phyloP scores from a whole-genome alignment of 2,329 filamentous ascomycete genomes.

The Fonsecaea erecta region DNA sequence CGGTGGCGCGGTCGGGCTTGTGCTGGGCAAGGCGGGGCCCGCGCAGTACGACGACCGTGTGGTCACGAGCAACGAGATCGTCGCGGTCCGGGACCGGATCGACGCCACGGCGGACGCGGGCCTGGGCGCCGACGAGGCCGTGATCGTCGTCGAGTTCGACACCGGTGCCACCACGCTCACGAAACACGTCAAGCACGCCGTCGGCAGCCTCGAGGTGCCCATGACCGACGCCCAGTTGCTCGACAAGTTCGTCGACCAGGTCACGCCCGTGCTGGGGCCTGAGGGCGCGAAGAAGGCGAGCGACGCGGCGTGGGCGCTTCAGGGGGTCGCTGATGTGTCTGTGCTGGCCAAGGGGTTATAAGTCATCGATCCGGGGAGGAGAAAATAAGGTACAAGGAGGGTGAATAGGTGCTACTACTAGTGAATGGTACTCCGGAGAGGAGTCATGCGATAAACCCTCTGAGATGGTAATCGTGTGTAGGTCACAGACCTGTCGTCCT shows the following conservation, averaged over 20 bases:
- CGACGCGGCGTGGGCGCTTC: slow-evolving; percentile 42
- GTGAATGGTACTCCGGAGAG: no score
- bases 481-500: no score
- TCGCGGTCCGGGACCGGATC: slow-evolving; percentile 53
- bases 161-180: slow-evolving; percentile 46
- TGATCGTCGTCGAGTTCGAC: slow-evolving; percentile 46
- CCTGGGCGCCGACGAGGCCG: slow-evolving; percentile 51
- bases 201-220: slow-evolving; percentile 56
- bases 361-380: not conserved
- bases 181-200: slow-evolving; percentile 56
- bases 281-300: slow-evolving; percentile 44
- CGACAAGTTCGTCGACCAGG: slow-evolving; percentile 58
- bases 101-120: slow-evolving; percentile 49
- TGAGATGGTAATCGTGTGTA: no score
- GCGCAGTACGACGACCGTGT: slow-evolving; percentile 56
- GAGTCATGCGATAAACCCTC: no score
- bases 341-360: slow-evolving; percentile 38
- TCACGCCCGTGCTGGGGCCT: slow-evolving; percentile 48
- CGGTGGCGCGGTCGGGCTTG: slow-evolving; percentile 56
- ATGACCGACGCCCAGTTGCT: slow-evolving; percentile 53
- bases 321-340: slow-evolving; percentile 41
- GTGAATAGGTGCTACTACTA: no score
- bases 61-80: slow-evolving; percentile 50
- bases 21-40: slow-evolving; percentile 58
- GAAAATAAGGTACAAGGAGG: not conserved